Conservation (phyloP, 805 yeast genomes). For the Candida vaughaniae region DNA sequence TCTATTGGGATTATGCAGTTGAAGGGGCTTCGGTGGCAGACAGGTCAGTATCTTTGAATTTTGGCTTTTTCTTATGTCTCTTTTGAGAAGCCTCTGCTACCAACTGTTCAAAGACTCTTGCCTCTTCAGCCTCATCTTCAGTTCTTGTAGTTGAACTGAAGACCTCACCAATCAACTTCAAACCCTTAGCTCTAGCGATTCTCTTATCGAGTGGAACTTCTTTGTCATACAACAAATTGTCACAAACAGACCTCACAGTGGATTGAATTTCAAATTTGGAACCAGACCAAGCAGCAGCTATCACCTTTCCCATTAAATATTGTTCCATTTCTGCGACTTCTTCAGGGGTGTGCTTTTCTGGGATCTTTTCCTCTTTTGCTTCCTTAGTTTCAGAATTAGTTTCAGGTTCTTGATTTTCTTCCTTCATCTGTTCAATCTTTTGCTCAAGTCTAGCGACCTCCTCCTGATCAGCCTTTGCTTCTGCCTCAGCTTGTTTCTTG, state of each 20-base stretch:
- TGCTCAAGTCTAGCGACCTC: slow-evolving; percentile 20
- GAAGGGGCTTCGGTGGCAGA: too few species aligned
- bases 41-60: too few species aligned
- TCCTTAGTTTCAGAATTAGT: slow-evolving; percentile 21
- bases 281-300: slow-evolving; percentile 85
- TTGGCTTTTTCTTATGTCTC: slow-evolving; percentile 34
- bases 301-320: slow-evolving; percentile 71
- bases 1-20: too few species aligned
- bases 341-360: slow-evolving; percentile 49
- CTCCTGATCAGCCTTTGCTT: slow-evolving; percentile 16
- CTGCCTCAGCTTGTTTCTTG: slow-evolving; percentile 16
- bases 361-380: slow-evolving; percentile 19
- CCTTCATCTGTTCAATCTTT: slow-evolving; percentile 17
- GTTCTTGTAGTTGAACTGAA: slow-evolving; percentile 60
- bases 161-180: slow-evolving; percentile 61
- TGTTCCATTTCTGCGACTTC: slow-evolving; percentile 72
- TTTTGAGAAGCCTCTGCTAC: slow-evolving; percentile 50
- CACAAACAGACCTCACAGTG: slow-evolving; percentile 71
- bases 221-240: slow-evolving; percentile 59
- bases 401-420: slow-evolving; percentile 14
- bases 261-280: slow-evolving; percentile 76
- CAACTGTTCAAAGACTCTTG: slow-evolving; percentile 72
- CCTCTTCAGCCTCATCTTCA: slow-evolving; percentile 71
- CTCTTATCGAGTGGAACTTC: slow-evolving; percentile 46
- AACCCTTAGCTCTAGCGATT: slow-evolving; percentile 60